phyloP scores from a whole-genome alignment of 176 grass and related monocot genomes.

The Oryza punctata region DNA sequence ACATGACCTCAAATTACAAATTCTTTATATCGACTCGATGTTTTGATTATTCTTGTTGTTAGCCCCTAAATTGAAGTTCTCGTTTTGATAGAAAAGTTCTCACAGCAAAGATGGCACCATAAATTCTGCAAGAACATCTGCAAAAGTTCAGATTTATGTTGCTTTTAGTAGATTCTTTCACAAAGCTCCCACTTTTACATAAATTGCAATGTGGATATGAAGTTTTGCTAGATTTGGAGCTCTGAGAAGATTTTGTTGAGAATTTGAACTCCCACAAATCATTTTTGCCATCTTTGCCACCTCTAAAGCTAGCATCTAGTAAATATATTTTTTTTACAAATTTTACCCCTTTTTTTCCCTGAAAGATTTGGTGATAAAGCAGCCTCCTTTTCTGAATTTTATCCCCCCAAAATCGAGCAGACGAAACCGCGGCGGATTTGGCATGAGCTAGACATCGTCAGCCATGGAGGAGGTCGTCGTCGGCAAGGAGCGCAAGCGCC shows the following conservation, averaged over 20 bases:
- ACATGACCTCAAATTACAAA: not conserved
- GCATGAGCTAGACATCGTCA: not conserved
- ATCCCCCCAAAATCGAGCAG: slow-evolving; percentile 23
- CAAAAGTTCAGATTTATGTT: slow-evolving; percentile 6
- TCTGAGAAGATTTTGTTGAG: not conserved
- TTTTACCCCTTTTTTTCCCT: not conserved
- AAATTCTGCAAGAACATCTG: not conserved
- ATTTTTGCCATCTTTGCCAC: not conserved
- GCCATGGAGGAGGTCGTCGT: slow-evolving; percentile 31
- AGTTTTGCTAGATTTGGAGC: not conserved
- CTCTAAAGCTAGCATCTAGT: not conserved
- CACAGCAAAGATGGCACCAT: not conserved
- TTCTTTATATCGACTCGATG: not conserved
- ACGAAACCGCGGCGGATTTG: slow-evolving; percentile 9
- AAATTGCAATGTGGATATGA: not conserved
- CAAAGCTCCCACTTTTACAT: slow-evolving; percentile 7
- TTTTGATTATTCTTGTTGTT: not conserved
- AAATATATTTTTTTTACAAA: not conserved
- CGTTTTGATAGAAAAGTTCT: not conserved
- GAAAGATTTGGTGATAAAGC: not conserved
- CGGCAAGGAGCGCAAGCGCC: slow-evolving; percentile 51
- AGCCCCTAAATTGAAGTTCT: not conserved
- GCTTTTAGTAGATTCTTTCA: slow-evolving; percentile 12
- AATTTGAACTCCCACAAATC: not conserved
- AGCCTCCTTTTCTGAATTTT: not conserved